Evolutionary conservation across 331 rosid species (phyloP), one percentile per base, ranked within the genome.

Genomic region (Rosa hybrid): DNA sequence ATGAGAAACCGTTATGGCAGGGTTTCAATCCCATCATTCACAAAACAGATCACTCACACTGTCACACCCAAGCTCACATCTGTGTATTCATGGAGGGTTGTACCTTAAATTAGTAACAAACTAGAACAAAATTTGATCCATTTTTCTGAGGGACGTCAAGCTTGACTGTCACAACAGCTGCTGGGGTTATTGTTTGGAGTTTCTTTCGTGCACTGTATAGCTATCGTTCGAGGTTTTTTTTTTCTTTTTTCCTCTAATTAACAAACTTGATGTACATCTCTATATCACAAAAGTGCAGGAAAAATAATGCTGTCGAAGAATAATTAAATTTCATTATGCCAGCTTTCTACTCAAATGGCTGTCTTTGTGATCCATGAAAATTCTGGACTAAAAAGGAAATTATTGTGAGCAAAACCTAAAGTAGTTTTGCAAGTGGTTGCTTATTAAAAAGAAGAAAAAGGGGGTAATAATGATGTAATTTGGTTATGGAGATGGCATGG

Each of bases 401-500:
- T 14, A n/a, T 21, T 9, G 64, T 57, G 64, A 9, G 7, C 44
- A 64, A 64, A 64, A 5, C 42, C 11, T 34, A 64, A 64, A 64
- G 44, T 27, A 5, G 18, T 27, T 6, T 5, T 27, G 42, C 42
- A 63, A 63, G 70, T 30, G 44, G 39, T 64, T 64, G 21, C 70
- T 63, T 63, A 27, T 14, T 0, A 30, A 14, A 1, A 63, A 12
- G 6, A 34, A 67, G 71, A 38, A 6, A 6, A 13, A 39, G 10
- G 34, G 45, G n/a, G 46, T 38, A 67, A 14, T 1, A 51, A 77
- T 82, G 86, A 81, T 62, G 69, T 78, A 71, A 87, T 39, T 76
- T 87, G 44, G 94, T 84, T 89, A 87, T 85, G 83, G 81, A 69
- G 77, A 79, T 72, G 57, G 62, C 1, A 63, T 71, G 74, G 80